Conservation (phyloP, 177 flowering plant genomes). For the Telopea speciosissima region DNA sequence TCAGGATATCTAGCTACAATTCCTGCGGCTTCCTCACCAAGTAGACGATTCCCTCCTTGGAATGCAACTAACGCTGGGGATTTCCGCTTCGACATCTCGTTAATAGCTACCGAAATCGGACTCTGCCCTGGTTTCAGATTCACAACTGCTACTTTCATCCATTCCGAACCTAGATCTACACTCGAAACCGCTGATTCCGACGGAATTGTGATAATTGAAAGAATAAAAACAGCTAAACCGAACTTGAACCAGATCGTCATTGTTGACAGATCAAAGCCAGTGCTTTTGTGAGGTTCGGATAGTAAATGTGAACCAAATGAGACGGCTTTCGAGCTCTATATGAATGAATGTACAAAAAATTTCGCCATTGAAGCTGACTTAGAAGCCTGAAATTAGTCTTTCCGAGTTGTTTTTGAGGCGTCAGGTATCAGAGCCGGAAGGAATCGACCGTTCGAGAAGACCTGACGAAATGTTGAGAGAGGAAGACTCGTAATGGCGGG, state of each 20-base stretch:
- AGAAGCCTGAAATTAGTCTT: not conserved
- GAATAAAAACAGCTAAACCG: not conserved
- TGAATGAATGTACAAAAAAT: not conserved
- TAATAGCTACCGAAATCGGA: constrained; percentile 87
- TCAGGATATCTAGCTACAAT: constrained; percentile 72
- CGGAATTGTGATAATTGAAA: constrained; percentile 15
- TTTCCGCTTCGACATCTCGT: constrained; percentile 97
- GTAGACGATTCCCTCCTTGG: constrained; percentile 49
- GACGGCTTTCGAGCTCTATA: not conserved
- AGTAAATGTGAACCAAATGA: not conserved
- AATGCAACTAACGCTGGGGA: constrained; percentile 81
- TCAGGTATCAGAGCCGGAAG: not conserved
- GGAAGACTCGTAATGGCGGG: not conserved
- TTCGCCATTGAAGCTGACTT: not conserved
- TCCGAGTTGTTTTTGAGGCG: not conserved
- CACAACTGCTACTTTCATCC: constrained; percentile 90
- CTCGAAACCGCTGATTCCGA: constrained; percentile 77
- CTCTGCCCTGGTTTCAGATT: constrained; percentile 83
- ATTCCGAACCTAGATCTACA: constrained; percentile 95
- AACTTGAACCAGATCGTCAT: not conserved
- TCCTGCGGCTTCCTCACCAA: constrained; percentile 86
- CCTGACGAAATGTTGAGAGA: not conserved
- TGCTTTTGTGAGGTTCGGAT: not conserved
- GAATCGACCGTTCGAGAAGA: not conserved
- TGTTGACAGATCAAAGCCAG: not conserved